Base-by-base conservation (phyloP, 1,139 yeast species). In the Debaryomyces udenii region DNA sequence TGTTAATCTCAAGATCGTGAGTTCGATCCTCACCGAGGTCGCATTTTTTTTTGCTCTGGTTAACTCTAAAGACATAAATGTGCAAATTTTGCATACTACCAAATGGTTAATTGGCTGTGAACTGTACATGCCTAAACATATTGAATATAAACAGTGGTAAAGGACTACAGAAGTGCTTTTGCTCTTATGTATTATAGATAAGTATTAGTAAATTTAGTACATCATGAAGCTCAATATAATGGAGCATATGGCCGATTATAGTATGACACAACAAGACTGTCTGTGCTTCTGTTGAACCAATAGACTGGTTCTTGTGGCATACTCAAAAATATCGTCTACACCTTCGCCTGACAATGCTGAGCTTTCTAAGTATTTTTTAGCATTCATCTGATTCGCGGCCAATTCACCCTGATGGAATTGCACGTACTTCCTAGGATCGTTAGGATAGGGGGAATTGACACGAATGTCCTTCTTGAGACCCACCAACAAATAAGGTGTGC, bases 301-400 rank as follows among this genome's bases (percentile, higher is more conserved):
- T 44, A 86, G 66, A 57, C 90, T 83, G 1, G 83, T 76, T 52
- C 94, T 72, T 1, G 89, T 82, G 9, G 93, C 93, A 44, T 74
- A 73, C 60, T 85, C 94, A 59, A 86, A 84, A 5, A 85, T 86
- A 56, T 83, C 89, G 59, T 85, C 93, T 14, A 85, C 93, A 4
- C 89, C 90, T 57, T 84, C 90, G 4, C 93, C 93, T 1, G 90
- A 83, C 45, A 85, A 65, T 2, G 93, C 85, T 38, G 89, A 82
- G 55, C 91, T 83, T 51, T 85, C 91, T 56, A 85, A 63, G 57
- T 83, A 85, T 43, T 66, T 74, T 49, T 80, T 81, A 3, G 93
- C 93, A 2, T 87, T 88, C 30, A 85, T 82, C 40, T 76, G 73
- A 44, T 72, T 73, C 0, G 90, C 89, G 29, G 79, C 81, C 39